Evolutionary conservation across 192 early-diverging fungal genomes (phyloP).

Genomic region (Borealophlyctis nickersoniae): DNA sequence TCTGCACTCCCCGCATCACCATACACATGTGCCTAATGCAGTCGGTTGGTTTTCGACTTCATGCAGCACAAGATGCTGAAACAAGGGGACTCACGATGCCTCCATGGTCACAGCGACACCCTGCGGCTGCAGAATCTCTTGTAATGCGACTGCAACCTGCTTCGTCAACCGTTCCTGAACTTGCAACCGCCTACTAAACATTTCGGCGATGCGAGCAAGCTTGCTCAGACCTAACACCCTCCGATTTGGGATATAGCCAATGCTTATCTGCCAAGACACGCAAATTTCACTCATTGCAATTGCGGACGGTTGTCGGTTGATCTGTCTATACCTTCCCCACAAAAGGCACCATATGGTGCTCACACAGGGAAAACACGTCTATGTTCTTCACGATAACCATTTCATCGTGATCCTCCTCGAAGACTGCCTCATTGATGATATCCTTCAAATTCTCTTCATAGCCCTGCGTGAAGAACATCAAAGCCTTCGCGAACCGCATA

Average conservation of each 20-base stretch:
- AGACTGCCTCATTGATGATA: slow-evolving; percentile 91
- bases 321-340: slow-evolving; percentile 75
- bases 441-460: slow-evolving; percentile 90
- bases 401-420: slow-evolving; percentile 98
- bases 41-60: neutral
- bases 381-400: slow-evolving; percentile 99
- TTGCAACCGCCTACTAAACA: slow-evolving; percentile 94
- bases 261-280: slow-evolving; percentile 59
- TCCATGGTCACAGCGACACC: slow-evolving; percentile 98
- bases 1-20: slow-evolving; percentile 97
- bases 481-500: slow-evolving; percentile 91
- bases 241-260: slow-evolving; percentile 95
- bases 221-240: slow-evolving; percentile 95
- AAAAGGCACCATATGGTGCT: slow-evolving; percentile 99
- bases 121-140: slow-evolving; percentile 88
- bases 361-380: slow-evolving; percentile 93
- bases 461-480: slow-evolving; percentile 98
- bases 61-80: slow-evolving; percentile 12
- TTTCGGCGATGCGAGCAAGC: slow-evolving; percentile 96
- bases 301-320: neutral
- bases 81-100: slow-evolving; percentile 64
- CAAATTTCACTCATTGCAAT: neutral
- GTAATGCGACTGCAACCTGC: slow-evolving; percentile 87
- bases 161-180: slow-evolving; percentile 98
- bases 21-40: slow-evolving; percentile 82